A percentile compares a stretch with the other conserved stretches of the same genome.
Conservation (phyloP, 1,284 basidiomycete species). For the Cutaneotrichosporon cavernicola region DNA sequence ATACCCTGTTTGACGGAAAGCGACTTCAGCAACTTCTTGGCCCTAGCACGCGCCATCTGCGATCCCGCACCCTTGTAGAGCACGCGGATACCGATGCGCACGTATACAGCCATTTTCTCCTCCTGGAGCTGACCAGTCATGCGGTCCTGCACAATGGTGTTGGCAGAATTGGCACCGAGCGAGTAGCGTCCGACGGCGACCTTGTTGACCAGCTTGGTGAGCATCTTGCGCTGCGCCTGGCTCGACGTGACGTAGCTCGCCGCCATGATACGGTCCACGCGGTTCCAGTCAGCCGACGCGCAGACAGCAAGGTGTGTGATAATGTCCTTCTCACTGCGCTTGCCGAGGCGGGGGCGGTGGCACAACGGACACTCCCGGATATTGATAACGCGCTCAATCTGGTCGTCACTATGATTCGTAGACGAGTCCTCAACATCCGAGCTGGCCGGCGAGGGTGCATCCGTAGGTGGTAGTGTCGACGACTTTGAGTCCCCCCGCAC, state of each 20-base stretch:
- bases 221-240: conserved; percentile 96
- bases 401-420: conserved; percentile 19
- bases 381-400: conserved; percentile 88
- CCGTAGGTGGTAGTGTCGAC: conserved; percentile 14
- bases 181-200: conserved; percentile 81
- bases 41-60: conserved; percentile 85
- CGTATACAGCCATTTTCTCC: conserved; percentile 90
- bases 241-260: conserved; percentile 93
- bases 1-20: conserved; percentile 90
- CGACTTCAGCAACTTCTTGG: conserved; percentile 78
- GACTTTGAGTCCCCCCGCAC: conserved; percentile 22
- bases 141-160: conserved; percentile 93
- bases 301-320: conserved; percentile 91
- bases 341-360: conserved; percentile 77
- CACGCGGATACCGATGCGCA: conserved; percentile 84
- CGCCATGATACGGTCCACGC: conserved; percentile 82
- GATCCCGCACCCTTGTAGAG: conserved; percentile 89
- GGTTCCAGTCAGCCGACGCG: conserved; percentile 86
- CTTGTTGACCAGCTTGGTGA: conserved; percentile 82
- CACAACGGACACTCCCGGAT: conserved; percentile 92
- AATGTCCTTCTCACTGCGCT: conserved; percentile 88
- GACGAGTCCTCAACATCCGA: conserved; percentile 23
- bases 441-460: conserved; percentile 12
- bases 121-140: conserved; percentile 88
- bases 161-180: conserved; percentile 79